Evolutionary conservation across 495 filamentous ascomycete species (phyloP).

Genomic region (Hyaloscypha finlandica): DNA sequence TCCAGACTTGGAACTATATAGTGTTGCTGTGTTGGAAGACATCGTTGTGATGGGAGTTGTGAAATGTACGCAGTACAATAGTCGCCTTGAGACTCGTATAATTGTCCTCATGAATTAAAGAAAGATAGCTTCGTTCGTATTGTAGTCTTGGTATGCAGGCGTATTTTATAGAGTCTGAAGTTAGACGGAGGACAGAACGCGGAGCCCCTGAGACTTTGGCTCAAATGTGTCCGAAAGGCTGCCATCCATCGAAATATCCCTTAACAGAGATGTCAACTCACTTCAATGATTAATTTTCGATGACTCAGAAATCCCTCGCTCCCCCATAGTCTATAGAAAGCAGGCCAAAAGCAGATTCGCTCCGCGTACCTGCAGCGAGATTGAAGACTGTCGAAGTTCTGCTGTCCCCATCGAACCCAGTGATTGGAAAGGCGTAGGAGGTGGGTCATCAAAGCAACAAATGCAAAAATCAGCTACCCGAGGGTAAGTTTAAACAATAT

Average conservation of each 20-base stretch:
- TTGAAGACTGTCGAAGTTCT: too few relatives aligned
- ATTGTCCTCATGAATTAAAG: neutral
- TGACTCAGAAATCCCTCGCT: neutral
- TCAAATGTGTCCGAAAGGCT: neutral
- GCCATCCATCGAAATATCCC: neutral
- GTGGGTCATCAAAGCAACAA: neutral
- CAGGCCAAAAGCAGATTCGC: too few relatives aligned
- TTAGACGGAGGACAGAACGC: too few relatives aligned
- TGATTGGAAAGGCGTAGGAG: too few relatives aligned
- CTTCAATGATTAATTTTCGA: neutral
- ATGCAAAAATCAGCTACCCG: neutral
- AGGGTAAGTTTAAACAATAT: neutral
- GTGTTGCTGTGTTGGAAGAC: neutral
- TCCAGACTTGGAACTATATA: constrained; percentile 8
- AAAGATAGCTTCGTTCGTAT: too few relatives aligned
- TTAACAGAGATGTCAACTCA: neutral
- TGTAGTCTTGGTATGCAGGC: too few relatives aligned
- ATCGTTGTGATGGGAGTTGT: neutral
- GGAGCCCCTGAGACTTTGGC: neutral
- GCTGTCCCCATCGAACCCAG: too few relatives aligned
- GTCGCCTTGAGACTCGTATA: neutral
- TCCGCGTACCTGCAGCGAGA: too few relatives aligned
- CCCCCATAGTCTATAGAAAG: neutral
- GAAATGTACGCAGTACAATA: neutral
- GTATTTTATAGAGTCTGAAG: too few relatives aligned